Evolutionary conservation across 2,329 filamentous ascomycete species (phyloP).

Genomic region (Akanthomyces uredinophilus): DNA sequence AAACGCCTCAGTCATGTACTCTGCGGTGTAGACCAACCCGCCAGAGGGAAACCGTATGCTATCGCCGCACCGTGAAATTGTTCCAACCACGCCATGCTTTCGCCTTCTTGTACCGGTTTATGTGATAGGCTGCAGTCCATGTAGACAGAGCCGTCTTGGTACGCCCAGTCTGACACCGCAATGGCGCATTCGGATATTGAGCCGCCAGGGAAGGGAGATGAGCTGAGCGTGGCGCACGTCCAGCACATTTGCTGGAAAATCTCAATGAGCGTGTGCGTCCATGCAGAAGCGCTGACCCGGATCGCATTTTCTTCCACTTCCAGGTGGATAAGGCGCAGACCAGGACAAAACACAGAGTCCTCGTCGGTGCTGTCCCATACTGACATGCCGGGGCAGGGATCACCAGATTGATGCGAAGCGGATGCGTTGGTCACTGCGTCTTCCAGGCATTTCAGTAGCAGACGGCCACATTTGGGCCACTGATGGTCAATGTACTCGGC

Average conservation of each 20-base stretch:
- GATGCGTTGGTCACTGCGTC: slow-evolving; percentile 28
- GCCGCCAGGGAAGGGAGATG: slow-evolving; percentile 28
- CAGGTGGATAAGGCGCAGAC: slow-evolving; percentile 30
- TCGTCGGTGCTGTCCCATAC: slow-evolving; percentile 31
- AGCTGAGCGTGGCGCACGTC: slow-evolving; percentile 31
- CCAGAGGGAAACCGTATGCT: slow-evolving; percentile 31
- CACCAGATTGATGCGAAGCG: slow-evolving; percentile 21
- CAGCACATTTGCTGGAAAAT: slow-evolving; percentile 35
- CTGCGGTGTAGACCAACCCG: slow-evolving; percentile 4
- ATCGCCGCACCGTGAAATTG: slow-evolving; percentile 28
- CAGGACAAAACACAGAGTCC: slow-evolving; percentile 23
- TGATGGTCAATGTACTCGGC: slow-evolving; percentile 27
- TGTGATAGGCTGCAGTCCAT: slow-evolving; percentile 31
- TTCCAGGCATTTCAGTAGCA: slow-evolving; percentile 28
- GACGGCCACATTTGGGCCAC: slow-evolving; percentile 29
- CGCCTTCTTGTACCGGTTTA: slow-evolving; percentile 24
- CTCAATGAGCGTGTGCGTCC: slow-evolving; percentile 31
- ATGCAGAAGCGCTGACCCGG: slow-evolving; percentile 29
- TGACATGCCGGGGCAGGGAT: slow-evolving; percentile 28
- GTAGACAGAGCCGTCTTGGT: slow-evolving; percentile 29
- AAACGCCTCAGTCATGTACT: slow-evolving; percentile 6
- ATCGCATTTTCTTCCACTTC: slow-evolving; percentile 30
- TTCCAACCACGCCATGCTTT: slow-evolving; percentile 26
- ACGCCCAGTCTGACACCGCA: slow-evolving; percentile 29
- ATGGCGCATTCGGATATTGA: slow-evolving; percentile 27